phyloP scores from a whole-genome alignment of 1,139 yeast species.

The Blastobotrys indianensis region DNA sequence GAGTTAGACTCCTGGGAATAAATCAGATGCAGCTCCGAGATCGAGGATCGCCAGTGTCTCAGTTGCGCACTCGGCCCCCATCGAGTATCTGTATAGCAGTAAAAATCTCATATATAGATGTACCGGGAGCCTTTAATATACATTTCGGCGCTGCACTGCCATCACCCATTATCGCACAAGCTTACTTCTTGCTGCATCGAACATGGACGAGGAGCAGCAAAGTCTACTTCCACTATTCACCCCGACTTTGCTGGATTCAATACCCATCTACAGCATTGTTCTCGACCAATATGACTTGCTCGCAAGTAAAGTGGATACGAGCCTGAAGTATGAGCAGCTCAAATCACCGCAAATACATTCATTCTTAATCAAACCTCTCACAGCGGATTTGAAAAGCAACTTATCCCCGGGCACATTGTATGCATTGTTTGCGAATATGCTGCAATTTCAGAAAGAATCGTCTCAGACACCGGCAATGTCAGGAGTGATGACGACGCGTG shows the following conservation, averaged over 20 bases:
- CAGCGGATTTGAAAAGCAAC: slow-evolving; percentile 26
- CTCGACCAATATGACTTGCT: slow-evolving; percentile 30
- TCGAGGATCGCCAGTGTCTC: too few species aligned
- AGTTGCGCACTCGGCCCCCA: too few species aligned
- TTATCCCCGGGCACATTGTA: slow-evolving; percentile 33
- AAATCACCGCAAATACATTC: slow-evolving; percentile 50
- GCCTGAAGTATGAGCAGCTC: slow-evolving; percentile 50
- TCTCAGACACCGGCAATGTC: slow-evolving; percentile 44
- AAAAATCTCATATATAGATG: too few species aligned
- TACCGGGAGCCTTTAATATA: too few species aligned
- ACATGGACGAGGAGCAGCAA: slow-evolving; percentile 14
- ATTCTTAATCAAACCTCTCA: slow-evolving; percentile 47
- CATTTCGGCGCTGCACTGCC: too few species aligned
- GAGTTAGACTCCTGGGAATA: too few species aligned
- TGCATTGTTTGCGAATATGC: slow-evolving; percentile 35
- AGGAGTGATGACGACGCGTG: slow-evolving; percentile 48
- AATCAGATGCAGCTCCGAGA: too few species aligned
- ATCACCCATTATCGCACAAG: too few species aligned
- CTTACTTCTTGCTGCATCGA: neutral
- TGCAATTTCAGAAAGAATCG: slow-evolving; percentile 45
- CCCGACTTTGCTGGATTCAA: slow-evolving; percentile 30
- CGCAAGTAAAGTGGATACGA: slow-evolving; percentile 39
- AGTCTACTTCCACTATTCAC: slow-evolving; percentile 25
- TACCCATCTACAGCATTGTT: slow-evolving; percentile 32
- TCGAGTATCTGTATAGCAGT: too few species aligned